Evolutionary conservation across 805 yeast genomes (phyloP), one percentile per base, ranked within the genome.

Genomic region (Candida nonsorbophila): DNA sequence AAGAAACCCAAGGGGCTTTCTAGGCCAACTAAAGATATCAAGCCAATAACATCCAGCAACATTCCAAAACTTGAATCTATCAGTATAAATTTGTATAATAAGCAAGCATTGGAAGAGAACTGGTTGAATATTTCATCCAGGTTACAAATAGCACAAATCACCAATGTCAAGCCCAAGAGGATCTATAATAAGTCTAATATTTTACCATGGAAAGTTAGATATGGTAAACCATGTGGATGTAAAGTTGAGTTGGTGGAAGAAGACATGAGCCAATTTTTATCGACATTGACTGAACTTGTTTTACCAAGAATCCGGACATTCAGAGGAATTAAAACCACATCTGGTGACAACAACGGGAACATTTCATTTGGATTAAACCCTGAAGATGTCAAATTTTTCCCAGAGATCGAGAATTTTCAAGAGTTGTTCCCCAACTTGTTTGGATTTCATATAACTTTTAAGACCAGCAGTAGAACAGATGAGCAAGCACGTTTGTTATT

Each of bases 301-400:
- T 70, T 92, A 45, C 98, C 99, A 26, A 76, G 95, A 57, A 77
- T 88, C 33, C 80, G 94, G 71, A 85, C 86, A 28, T 92, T 84
- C 58, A 64, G 67, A 41, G 97, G 97, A 28, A 67, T 92, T 29
- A 72, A 77, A 18, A 77, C 76, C 57, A 67, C 72, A 25, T 64
- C 87, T 4, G 98, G 97, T 37, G 97, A 88, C 55, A 68, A 72
- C 30, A 72, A 69, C 47, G 99, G 98, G 34, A 84, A 85, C 53
- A 72, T 94, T 34, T 72, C 92, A 7, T 79, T 92, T 50, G 96
- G 96, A 25, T 58, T 92, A 44, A 74, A 73, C 22, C 77, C 84
- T 2, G 84, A 81, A 30, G 86, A 84, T 45, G 75, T 84, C 29
- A 77, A 74, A 46, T 71, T 69, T 49, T 92, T 92, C 72, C 99